Conservation (phyloP, 2,329 filamentous ascomycete genomes). For the Cladosporium sp. region DNA sequence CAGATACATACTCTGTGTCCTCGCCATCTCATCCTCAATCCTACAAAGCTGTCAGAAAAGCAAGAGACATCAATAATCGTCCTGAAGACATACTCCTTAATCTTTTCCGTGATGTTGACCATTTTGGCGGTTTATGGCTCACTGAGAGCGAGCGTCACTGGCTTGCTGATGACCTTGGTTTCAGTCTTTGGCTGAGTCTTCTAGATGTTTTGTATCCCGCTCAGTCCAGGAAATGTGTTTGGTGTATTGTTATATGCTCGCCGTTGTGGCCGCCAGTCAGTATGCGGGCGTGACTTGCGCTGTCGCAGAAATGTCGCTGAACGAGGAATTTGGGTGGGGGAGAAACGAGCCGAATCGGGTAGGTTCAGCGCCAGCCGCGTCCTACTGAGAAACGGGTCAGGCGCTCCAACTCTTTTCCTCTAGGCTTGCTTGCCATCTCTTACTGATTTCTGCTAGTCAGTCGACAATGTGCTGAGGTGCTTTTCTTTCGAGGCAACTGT, state of each 20-base stretch:
- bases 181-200: no score
- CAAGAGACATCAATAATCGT: not conserved
- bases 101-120: conserved; percentile 99
- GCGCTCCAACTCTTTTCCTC: not conserved
- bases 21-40: conserved; percentile 99
- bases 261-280: no score
- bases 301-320: no score
- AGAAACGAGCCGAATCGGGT: not conserved
- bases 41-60: conserved; percentile 44
- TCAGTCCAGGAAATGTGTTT: no score
- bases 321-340: no score
- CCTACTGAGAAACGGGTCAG: not conserved
- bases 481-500: not conserved
- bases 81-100: conserved; percentile 78
- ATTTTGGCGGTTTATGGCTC: conserved; percentile 50
- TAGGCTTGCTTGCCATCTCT: no score
- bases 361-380: not conserved
- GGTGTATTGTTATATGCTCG: no score
- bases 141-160: not conserved
- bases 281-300: no score
- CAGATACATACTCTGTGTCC: conserved; percentile 81
- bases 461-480: conserved; percentile 5
- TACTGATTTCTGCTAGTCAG: not conserved
- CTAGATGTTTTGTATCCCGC: no score
- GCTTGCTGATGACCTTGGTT: no score